Evolutionary conservation across 148 eudicot species (phyloP).

Genomic region (Chenopodium berlandieri): DNA sequence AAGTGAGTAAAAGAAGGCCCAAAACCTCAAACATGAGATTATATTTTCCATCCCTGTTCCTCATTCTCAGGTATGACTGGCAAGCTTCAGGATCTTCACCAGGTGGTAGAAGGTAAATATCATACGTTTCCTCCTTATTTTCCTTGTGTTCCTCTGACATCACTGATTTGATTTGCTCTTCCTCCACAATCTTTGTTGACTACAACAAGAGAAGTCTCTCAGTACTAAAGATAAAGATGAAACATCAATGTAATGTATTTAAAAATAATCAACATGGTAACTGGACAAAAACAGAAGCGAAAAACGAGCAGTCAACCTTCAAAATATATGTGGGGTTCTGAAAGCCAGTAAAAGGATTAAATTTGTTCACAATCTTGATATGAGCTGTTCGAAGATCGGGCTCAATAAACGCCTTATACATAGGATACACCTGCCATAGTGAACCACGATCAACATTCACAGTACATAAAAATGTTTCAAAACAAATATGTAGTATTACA

Average conservation of each 20-base stretch:
- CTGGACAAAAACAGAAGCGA: conserved; percentile 3
- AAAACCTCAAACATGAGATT: conserved; percentile 96
- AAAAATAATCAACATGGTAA: conserved; percentile 5
- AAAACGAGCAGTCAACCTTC: conserved; percentile 47
- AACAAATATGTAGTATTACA: neutral
- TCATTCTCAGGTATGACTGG: conserved; percentile 96
- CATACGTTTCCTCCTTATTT: conserved; percentile 84
- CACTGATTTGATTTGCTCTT: conserved; percentile 75
- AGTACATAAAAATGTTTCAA: neutral
- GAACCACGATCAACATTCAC: conserved; percentile 15
- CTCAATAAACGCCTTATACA: conserved; percentile 98
- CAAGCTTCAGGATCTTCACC: conserved; percentile 99
- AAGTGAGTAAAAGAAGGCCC: conserved; percentile 13
- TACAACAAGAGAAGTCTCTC: conserved; percentile 50
- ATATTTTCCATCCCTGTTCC: conserved; percentile 95
- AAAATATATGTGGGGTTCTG: conserved; percentile 92
- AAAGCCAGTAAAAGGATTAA: conserved; percentile 88
- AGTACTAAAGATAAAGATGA: conserved; percentile 33
- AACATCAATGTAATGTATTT: conserved; percentile 23
- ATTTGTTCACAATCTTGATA: conserved; percentile 83
- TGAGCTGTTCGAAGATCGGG: conserved; percentile 95
- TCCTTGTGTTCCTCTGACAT: conserved; percentile 59
- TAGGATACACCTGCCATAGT: conserved; percentile 80
- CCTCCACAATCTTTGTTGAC: conserved; percentile 66
- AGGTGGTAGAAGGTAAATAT: conserved; percentile 94